These are phyloP conservation scores for Tricharina praecox DNA, from an alignment of 495 filamentous ascomycete genomes.

Conservation along the genomic window DNA sequence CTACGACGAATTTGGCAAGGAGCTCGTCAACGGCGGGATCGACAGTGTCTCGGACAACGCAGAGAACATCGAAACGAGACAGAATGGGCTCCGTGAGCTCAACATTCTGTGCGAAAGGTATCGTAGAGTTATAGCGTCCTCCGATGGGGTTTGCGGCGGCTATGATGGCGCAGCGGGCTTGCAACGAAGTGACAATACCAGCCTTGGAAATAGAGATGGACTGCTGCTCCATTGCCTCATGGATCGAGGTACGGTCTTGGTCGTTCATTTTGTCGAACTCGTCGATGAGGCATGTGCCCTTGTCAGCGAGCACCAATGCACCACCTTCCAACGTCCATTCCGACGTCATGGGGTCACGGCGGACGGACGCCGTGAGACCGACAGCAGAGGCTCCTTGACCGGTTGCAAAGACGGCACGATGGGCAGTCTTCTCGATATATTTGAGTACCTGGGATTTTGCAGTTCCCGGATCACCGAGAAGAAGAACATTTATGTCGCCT, in stretches of 20 bases:
- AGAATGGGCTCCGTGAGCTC: slow-evolving; percentile 94
- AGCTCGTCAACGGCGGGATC: slow-evolving; percentile 91
- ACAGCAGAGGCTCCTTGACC: slow-evolving; percentile 96
- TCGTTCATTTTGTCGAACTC: slow-evolving; percentile 99
- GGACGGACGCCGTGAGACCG: slow-evolving; percentile 92
- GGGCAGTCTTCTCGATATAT: slow-evolving; percentile 95
- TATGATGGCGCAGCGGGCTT: slow-evolving; percentile 94
- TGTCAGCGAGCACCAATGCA: slow-evolving; percentile 86
- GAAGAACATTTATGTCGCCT: slow-evolving; percentile 93
- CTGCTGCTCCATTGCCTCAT: slow-evolving; percentile 99
- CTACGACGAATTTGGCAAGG: slow-evolving; percentile 85
- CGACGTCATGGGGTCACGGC: slow-evolving; percentile 82
- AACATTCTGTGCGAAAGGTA: slow-evolving; percentile 89
- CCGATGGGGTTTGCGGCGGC: slow-evolving; percentile 95
- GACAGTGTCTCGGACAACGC: slow-evolving; percentile 93
- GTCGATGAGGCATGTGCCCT: slow-evolving; percentile 91
- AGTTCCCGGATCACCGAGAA: slow-evolving; percentile 93
- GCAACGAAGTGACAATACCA: slow-evolving; percentile 92
- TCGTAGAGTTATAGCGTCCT: slow-evolving; percentile 89
- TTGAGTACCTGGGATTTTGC: slow-evolving; percentile 85
- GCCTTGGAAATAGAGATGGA: slow-evolving; percentile 99
- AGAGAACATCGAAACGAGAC: slow-evolving; percentile 96
- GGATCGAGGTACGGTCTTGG: slow-evolving; percentile 91
- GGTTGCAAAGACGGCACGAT: slow-evolving; percentile 90
- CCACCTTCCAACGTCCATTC: slow-evolving; percentile 99